phyloP scores from a whole-genome alignment of 495 filamentous ascomycete species.

The Trichoderma orchidacearum region DNA sequence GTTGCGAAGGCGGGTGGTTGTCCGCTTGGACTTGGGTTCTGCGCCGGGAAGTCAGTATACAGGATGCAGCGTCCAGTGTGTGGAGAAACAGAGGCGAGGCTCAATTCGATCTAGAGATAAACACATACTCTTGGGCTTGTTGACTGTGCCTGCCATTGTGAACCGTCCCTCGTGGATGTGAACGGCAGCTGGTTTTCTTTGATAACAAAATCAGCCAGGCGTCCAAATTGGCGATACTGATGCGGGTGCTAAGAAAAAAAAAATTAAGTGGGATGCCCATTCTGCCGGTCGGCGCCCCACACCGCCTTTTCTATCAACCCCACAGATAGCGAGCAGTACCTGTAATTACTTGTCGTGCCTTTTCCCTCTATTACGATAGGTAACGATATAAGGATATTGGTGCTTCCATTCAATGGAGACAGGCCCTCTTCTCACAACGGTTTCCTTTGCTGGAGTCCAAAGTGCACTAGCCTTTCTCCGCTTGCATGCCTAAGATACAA shows the following conservation, averaged over 20 bases:
- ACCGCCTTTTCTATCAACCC: not conserved
- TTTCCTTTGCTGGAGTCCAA: too few species aligned
- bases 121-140: slow-evolving; percentile 36
- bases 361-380: too few species aligned
- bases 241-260: not conserved
- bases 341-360: too few species aligned
- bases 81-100: slow-evolving; percentile 1
- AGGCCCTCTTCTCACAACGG: too few species aligned
- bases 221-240: not conserved
- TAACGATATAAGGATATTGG: too few species aligned
- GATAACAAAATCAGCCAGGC: not conserved
- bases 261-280: not conserved
- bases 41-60: slow-evolving; percentile 8
- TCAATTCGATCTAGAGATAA: slow-evolving; percentile 7
- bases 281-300: not conserved
- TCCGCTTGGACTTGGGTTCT: slow-evolving; percentile 94
- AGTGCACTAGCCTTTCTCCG: too few species aligned
- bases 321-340: too few species aligned
- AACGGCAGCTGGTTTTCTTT: not conserved
- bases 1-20: slow-evolving; percentile 73
- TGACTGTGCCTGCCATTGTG: slow-evolving; percentile 33
- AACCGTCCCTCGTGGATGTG: not conserved
- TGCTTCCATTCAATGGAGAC: too few species aligned
- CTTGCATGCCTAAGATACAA: too few species aligned
- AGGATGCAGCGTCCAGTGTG: not conserved